Conservation (phyloP, 345 rosid species). For the Carallia brachiata region DNA sequence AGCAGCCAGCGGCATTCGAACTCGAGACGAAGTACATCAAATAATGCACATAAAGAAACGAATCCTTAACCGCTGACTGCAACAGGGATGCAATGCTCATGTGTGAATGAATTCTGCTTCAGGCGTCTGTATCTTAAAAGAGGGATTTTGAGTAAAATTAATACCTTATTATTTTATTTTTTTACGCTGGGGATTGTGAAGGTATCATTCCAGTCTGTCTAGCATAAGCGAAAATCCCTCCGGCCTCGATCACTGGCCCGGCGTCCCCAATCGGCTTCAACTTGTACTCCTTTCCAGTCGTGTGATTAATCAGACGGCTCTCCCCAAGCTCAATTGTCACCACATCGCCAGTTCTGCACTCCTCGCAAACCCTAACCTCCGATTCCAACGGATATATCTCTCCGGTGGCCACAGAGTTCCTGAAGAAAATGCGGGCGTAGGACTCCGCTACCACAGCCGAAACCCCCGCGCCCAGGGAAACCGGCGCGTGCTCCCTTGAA, state of each 20-base stretch:
- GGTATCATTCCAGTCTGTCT: conserved; percentile 84
- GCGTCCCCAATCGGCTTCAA: conserved; percentile 88
- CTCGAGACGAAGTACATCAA: too few relatives aligned
- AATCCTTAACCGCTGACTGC: too few relatives aligned
- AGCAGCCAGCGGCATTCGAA: too few relatives aligned
- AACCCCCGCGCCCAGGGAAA: conserved; percentile 84
- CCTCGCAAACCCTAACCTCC: conserved; percentile 79
- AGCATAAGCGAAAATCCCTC: conserved; percentile 85
- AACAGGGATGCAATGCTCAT: too few relatives aligned
- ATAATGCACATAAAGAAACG: too few relatives aligned
- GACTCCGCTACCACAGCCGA: conserved; percentile 79
- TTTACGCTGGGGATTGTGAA: conserved; percentile 10
- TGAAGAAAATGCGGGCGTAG: conserved; percentile 82
- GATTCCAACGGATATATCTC: conserved; percentile 79
- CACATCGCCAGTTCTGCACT: conserved; percentile 77
- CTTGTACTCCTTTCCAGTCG: conserved; percentile 75
- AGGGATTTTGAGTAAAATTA: neutral
- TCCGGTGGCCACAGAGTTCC: conserved; percentile 87
- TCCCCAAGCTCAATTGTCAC: conserved; percentile 65
- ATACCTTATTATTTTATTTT: conserved; percentile 5
- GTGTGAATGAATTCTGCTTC: too few relatives aligned
- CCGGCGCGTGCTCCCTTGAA: conserved; percentile 95
- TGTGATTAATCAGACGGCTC: conserved; percentile 69
- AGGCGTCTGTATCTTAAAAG: too few relatives aligned
- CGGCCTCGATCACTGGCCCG: conserved; percentile 82